phyloP scores from a whole-genome alignment of 192 early-diverging fungal species.

The Mycoemilia scoparia region DNA sequence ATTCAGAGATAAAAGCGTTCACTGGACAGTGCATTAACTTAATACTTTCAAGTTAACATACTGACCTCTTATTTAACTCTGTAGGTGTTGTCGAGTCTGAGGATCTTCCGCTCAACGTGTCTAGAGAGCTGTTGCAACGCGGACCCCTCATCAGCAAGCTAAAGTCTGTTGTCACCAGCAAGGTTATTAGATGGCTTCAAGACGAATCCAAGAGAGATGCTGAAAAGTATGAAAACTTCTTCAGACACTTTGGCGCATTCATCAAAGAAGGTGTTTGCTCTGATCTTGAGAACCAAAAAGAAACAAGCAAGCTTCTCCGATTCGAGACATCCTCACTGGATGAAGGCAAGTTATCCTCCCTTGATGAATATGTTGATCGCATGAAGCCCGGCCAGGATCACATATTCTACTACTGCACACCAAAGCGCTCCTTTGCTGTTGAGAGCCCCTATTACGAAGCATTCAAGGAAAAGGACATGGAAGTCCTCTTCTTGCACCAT shows the following conservation, averaged over 20 bases:
- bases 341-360: slow-evolving; percentile 88
- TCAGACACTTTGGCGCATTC: slow-evolving; percentile 99
- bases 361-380: slow-evolving; percentile 99
- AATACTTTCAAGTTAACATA: too few relatives aligned
- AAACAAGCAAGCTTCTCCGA: slow-evolving; percentile 93
- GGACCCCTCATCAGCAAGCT: slow-evolving; percentile 99
- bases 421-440: slow-evolving; percentile 83
- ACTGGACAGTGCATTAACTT: too few relatives aligned
- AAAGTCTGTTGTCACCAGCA: slow-evolving; percentile 98
- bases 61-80: too few relatives aligned
- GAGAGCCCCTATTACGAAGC: slow-evolving; percentile 96
- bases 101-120: slow-evolving; percentile 99
- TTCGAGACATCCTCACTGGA: slow-evolving; percentile 99
- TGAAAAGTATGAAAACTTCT: slow-evolving; percentile 97
- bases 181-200: too few relatives aligned
- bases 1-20: too few relatives aligned
- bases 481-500: slow-evolving; percentile 97
- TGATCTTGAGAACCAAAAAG: slow-evolving; percentile 89
- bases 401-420: slow-evolving; percentile 99
- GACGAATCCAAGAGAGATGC: slow-evolving; percentile 95
- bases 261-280: slow-evolving; percentile 99
- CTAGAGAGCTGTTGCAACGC: slow-evolving; percentile 99
- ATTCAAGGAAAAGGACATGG: slow-evolving; percentile 97
- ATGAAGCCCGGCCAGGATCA: slow-evolving; percentile 99
- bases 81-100: slow-evolving; percentile 99